phyloP scores from a whole-genome alignment of 2,329 filamentous ascomycete genomes.

The Cercospora sojina region DNA sequence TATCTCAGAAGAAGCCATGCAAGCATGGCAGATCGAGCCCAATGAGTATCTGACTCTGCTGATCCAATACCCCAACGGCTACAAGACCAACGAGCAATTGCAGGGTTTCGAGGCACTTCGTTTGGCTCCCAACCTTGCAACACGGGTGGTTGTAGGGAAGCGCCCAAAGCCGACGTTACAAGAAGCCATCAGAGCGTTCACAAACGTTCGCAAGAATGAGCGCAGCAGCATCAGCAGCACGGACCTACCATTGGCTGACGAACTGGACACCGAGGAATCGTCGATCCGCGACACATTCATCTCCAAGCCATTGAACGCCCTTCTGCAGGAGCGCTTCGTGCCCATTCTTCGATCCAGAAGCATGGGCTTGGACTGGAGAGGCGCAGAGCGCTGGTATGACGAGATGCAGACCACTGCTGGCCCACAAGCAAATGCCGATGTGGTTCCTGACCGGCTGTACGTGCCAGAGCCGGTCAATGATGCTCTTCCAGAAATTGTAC shows the following conservation, averaged over 20 bases:
- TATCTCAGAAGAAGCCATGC: constrained; percentile 70
- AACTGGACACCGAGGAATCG: constrained; percentile 25
- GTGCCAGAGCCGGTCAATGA: constrained; percentile 33
- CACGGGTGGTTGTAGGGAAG: constrained; percentile 69
- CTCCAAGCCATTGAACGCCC: constrained; percentile 66
- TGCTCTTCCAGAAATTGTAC: constrained; percentile 48
- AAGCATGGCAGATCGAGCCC: constrained; percentile 70
- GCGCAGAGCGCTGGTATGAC: constrained; percentile 61
- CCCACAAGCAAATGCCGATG: constrained; percentile 32
- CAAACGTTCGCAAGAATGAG: constrained; percentile 35
- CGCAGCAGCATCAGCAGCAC: constrained; percentile 18
- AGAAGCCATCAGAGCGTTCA: constrained; percentile 57
- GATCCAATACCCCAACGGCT: constrained; percentile 62
- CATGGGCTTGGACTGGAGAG: constrained; percentile 62
- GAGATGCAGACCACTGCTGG: constrained; percentile 18
- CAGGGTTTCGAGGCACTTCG: constrained; percentile 42
- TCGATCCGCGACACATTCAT: constrained; percentile 63
- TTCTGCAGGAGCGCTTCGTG: constrained; percentile 66
- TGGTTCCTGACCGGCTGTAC: constrained; percentile 44
- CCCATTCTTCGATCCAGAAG: constrained; percentile 60
- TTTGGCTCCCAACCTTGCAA: constrained; percentile 48
- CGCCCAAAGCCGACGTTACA: constrained; percentile 66
- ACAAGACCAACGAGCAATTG: constrained; percentile 59
- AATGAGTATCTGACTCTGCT: constrained; percentile 73
- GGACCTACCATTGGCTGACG: constrained; percentile 29